Evolutionary conservation across 2,329 filamentous ascomycete genomes (phyloP), one percentile per base, ranked within the genome.

Genomic region (Aureobasidium namibiae): DNA sequence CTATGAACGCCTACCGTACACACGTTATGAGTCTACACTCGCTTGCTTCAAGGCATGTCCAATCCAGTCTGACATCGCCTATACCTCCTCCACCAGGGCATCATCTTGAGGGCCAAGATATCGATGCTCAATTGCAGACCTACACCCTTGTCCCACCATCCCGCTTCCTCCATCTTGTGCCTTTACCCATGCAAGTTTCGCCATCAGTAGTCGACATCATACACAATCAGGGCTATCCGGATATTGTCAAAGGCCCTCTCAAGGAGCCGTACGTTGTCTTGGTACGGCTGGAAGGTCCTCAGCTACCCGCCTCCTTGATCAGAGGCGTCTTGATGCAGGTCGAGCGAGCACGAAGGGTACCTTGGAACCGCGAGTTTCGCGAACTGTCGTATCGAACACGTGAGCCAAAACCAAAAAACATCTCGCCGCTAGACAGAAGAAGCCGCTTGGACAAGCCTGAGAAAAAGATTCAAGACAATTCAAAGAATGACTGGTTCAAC

Each of bases 1-100:
- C 84, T 13, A 87, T 88, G 0, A 69, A 75, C 8, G 76, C 81
- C 41, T 92, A 89, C 70, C 78, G 81, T 56, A 74, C 77, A 24
- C 80, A 84, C 61, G 77, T 80, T 0, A 67, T 71, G 9, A 74
- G 79, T 6, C 72, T 87, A 16, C 80, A 82, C 69, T 67, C 68
- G 14, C 69, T 84, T 4, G 73, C 75, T 36, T 71, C 72, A 42
- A 62, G 63, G 9, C 70, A 80, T 62, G 74, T 75, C 23, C 75
- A 76, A 1, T 72, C 62, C 53, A 73, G 69, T 45, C 67, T 76
- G 65, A 62, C 72, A 33, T 76, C 73, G n/a, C 72, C 74, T 6
- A 68, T 79, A 5, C 72, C 75, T 2, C 70, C 73, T 4, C 74
- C 75, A 3, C 71, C 70, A 11, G 74, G 73, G n/a, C 70, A 74